Base-by-base conservation (phyloP, 768 basidiomycete genomes). In the Tricholoma saponaceum region DNA sequence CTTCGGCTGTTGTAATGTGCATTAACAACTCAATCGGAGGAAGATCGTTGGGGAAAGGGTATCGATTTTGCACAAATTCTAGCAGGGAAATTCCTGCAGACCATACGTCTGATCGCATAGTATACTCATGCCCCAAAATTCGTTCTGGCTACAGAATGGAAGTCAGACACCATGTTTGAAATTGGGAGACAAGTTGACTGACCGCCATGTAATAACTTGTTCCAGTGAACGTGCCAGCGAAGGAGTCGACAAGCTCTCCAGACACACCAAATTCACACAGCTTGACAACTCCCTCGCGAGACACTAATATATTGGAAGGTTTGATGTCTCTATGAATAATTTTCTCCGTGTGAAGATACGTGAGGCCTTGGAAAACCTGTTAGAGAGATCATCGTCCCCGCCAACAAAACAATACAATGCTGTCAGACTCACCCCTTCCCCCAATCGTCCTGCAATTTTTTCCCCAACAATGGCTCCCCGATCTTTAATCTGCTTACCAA, bases 121-220 rank as follows among this genome's bases (percentile, higher is more conserved):
- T 92, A 70, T 97, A 99, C 62, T 89, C 85, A 55, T 88, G 83
- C 5, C 96, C 96, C 64, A 86, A 87, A 59, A 98, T 95, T 60
- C 96, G 88, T 73, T 98, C 96, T 51, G 96, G 96, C 91, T 94
- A 57, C 35, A 58, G 58, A 58, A 43, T 47, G 53, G 52, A 47
- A 58, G 43, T 56, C 41, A 64, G 30, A 47, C 23, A 43, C 66
- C 55, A 58, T 30, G 46, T 6, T 50, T 16, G 58, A 41, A 33
- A 5, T 35, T n/a, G 37, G 55, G 47, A 28, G 41, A 51, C n/a
- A 22, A 20, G 26, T 37, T 33, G 26, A 84, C 95, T 72, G 67
- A 98, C 96, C 62, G 97, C 95, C 96, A 98, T 98, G 74, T 98
- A 99, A 63, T 91, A 90, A 69, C 94, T 94, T 43, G 96, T 98